phyloP scores from a whole-genome alignment of 23 red algal genomes.

The Porphyridium purpureum region DNA sequence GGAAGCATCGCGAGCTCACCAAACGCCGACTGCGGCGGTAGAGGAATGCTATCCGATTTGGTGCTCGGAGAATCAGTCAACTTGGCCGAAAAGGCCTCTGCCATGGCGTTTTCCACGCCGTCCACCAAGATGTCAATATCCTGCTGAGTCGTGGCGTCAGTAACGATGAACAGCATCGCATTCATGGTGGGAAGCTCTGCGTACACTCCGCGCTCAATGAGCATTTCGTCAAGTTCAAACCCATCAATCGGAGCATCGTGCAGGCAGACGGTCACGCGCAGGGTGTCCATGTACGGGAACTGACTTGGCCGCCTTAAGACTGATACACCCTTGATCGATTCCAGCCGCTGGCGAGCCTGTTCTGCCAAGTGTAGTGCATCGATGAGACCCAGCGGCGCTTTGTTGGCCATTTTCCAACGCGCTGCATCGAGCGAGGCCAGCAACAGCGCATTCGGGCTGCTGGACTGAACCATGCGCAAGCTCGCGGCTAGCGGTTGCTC shows the following conservation, averaged over 20 bases:
- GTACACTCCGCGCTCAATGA: constrained; percentile 83
- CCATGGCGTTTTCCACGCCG: constrained; percentile 14
- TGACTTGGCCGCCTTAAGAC: not conserved
- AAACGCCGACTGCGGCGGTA: not conserved
- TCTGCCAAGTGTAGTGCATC: constrained; percentile 1
- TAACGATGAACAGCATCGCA: constrained; percentile 45
- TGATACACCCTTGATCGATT: constrained; percentile 1
- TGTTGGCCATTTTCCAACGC: constrained; percentile 14
- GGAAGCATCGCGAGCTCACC: constrained; percentile 12
- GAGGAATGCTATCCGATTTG: not conserved
- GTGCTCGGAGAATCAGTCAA: not conserved
- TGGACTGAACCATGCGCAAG: constrained; percentile 50
- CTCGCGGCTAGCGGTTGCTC: constrained; percentile 22
- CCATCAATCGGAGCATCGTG: constrained; percentile 23
- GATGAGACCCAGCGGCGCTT: not conserved
- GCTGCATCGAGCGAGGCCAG: constrained; percentile 74
- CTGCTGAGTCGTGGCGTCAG: constrained; percentile 28
- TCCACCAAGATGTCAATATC: constrained; percentile 49
- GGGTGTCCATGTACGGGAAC: constrained; percentile 22
- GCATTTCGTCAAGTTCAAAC: constrained; percentile 51
- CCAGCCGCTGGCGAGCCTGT: not conserved
- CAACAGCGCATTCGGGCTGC: constrained; percentile 61
- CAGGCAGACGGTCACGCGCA: constrained; percentile 35
- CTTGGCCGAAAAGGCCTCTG: not conserved
- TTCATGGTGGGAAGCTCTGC: constrained; percentile 55